Evolutionary conservation across 352 stramenopile species (phyloP), one percentile per base, ranked within the genome.

Genomic region (Phytophthora idaei): DNA sequence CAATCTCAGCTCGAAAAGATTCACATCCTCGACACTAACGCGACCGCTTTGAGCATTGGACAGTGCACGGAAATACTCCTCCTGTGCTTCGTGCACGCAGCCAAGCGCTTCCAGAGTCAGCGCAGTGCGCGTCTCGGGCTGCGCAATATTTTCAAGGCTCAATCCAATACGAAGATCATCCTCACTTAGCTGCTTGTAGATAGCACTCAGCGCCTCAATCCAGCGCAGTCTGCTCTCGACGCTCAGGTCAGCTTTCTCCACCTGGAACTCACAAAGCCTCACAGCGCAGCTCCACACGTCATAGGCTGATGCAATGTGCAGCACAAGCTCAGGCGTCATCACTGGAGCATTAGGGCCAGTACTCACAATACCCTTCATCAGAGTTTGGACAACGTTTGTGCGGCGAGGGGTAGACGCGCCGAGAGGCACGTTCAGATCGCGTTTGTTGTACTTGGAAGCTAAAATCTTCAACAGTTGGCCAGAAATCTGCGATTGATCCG

Each of bases 151-250:
- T 62, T 95, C 83, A 6, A 93, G 51, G 44, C 81, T 92, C 29
- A 97, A 58, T 4, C 90, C 90, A 39, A 93, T 87, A 14, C 85
- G 80, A 48, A 93, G 64, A 59, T 97, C 90, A 37, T 92, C 77
- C 17, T 97, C 90, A 62, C 85, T 92, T n/a, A 97, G 58, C 44
- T 92, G 75, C 69, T 91, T 92, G 75, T 95, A 97, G 27, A 97
- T 90, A 5, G 78, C 67, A 64, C 85, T 92, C 12, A 97, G 77
- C 15, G 86, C 83, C 57, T 95, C 89, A 56, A 94, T 92, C 90
- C 90, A 97, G 15, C 87, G 86, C 59, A 96, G 52, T 27, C 87
- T 76, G 42, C 70, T 93, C 50, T 94, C 86, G 0, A 92, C 67
- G 17, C 79, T 85, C 21, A 93, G 61, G 12, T 81, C 69, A 3